Percentiles rank a stretch among this genome's conserved stretches.
Conservation (phyloP, 176 grass and related monocot genomes). For the Elaeis guineensis region DNA sequence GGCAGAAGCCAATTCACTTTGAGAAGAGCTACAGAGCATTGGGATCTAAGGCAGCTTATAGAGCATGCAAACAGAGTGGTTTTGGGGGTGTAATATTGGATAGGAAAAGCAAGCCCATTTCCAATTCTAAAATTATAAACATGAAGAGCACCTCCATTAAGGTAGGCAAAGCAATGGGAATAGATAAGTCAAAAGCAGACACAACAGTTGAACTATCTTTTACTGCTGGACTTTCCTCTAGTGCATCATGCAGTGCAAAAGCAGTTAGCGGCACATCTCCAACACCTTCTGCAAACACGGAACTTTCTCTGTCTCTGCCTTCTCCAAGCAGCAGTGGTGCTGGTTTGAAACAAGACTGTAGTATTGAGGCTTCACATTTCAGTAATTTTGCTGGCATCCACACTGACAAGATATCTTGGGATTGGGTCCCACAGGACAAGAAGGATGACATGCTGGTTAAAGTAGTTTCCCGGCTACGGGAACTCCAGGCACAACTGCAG, state of each 20-base stretch:
- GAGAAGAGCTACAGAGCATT: slow-evolving; percentile 1
- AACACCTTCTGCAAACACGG: slow-evolving; percentile 46
- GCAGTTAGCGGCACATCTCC: slow-evolving; percentile 13
- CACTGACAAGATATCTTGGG: slow-evolving; percentile 44
- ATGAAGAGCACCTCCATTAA: background rate
- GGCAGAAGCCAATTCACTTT: slow-evolving; percentile 4
- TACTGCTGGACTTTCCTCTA: slow-evolving; percentile 2
- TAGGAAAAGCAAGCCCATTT: slow-evolving; percentile 7
- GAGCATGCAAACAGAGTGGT: slow-evolving; percentile 2
- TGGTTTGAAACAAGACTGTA: slow-evolving; percentile 28
- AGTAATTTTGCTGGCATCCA: slow-evolving; percentile 33
- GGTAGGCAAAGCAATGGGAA: slow-evolving; percentile 4
- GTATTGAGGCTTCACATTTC: slow-evolving; percentile 26
- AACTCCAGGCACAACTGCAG: slow-evolving; percentile 60
- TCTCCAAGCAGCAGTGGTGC: slow-evolving; percentile 28
- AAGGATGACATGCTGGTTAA: slow-evolving; percentile 72
- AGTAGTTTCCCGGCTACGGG: slow-evolving; percentile 65
- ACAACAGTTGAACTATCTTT: slow-evolving; percentile 5
- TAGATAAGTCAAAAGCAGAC: background rate
- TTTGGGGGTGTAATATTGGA: background rate
- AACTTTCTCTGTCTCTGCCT: slow-evolving; percentile 57
- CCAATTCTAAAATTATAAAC: background rate
- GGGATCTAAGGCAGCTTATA: slow-evolving; percentile 1
- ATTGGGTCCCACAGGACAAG: slow-evolving; percentile 66
- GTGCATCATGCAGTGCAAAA: slow-evolving; percentile 40